A percentile compares a stretch with the other conserved stretches of the same genome.
These are phyloP conservation scores for Pontederia crassipes DNA, from an alignment of 176 grass and related monocot genomes.

Conservation along the genomic window DNA sequence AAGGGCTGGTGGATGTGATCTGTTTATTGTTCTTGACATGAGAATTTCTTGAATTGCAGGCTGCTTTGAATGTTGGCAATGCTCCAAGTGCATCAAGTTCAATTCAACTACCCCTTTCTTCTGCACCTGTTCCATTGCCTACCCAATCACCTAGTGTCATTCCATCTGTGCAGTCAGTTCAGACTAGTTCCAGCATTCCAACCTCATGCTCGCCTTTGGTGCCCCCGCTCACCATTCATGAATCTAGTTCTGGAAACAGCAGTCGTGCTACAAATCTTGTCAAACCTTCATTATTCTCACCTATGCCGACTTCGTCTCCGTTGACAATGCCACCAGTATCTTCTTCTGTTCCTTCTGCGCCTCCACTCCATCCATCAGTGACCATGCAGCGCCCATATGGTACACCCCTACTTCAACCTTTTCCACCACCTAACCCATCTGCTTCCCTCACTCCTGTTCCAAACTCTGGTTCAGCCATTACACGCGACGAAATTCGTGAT, in stretches of 20 bases:
- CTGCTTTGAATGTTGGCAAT: constrained; percentile 20
- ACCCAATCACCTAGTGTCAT: constrained; percentile 13
- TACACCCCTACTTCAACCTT: constrained; percentile 29
- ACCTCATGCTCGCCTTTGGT: constrained; percentile 21
- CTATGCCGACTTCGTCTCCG: constrained; percentile 18
- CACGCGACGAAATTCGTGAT: constrained; percentile 38
- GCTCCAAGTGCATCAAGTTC: constrained; percentile 11
- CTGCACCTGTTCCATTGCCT: constrained; percentile 21
- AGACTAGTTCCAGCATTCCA: constrained; percentile 20
- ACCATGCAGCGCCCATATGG: constrained; percentile 22
- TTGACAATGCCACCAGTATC: constrained; percentile 17
- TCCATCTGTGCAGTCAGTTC: constrained; percentile 20
- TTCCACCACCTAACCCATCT: constrained; percentile 29
- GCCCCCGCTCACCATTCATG: constrained; percentile 20
- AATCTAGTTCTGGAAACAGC: constrained; percentile 17
- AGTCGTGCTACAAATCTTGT: constrained; percentile 13
- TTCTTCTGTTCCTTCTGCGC: constrained; percentile 21
- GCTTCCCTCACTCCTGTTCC: constrained; percentile 23
- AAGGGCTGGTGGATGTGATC: neutral
- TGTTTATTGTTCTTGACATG: constrained; percentile 1
- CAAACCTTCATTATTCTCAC: constrained; percentile 25
- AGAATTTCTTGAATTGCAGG: constrained; percentile 23
- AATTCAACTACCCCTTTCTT: constrained; percentile 14
- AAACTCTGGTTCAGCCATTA: constrained; percentile 22
- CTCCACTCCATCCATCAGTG: constrained; percentile 36